Conservation (phyloP, 495 filamentous ascomycete species). For the Massariosphaeria phaeospora region DNA sequence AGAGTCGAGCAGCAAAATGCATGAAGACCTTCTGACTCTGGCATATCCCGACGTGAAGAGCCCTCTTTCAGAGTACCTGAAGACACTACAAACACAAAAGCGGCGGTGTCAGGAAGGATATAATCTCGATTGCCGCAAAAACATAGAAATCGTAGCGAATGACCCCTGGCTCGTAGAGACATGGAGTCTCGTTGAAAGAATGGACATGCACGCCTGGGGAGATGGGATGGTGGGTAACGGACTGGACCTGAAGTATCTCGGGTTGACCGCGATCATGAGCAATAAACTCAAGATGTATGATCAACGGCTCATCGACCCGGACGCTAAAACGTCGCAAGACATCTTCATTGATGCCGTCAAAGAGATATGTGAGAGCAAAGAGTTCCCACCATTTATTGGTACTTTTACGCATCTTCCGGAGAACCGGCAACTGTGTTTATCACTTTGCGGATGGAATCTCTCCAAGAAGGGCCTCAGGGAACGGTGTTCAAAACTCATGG, state of each 20-base stretch:
- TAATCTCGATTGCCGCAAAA: conserved; percentile 65
- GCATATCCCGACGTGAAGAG: conserved; percentile 40
- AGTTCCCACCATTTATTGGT: conserved; percentile 48
- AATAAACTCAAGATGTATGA: conserved; percentile 58
- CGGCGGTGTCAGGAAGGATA: conserved; percentile 67
- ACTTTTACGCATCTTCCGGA: conserved; percentile 61
- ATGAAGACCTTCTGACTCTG: conserved; percentile 36
- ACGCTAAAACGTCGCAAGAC: conserved; percentile 17
- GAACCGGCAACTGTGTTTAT: conserved; percentile 72
- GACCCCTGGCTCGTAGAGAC: conserved; percentile 70
- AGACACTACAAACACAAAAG: conserved; percentile 40
- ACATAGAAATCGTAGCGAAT: conserved; percentile 61
- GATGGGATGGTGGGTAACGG: conserved; percentile 68
- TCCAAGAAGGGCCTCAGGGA: conserved; percentile 58
- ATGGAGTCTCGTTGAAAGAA: conserved; percentile 51
- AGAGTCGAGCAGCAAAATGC: conserved; percentile 28
- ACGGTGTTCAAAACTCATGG: conserved; percentile 49
- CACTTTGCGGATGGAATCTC: conserved; percentile 69
- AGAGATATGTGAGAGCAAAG: conserved; percentile 46
- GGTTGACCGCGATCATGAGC: conserved; percentile 74
- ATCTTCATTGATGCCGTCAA: conserved; percentile 48
- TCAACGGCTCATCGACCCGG: conserved; percentile 30
- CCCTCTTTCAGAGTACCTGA: conserved; percentile 26
- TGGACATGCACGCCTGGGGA: conserved; percentile 48
- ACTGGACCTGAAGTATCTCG: conserved; percentile 80